Base-by-base conservation (phyloP, 805 yeast genomes). In the Sporopachydermia quercuum region DNA sequence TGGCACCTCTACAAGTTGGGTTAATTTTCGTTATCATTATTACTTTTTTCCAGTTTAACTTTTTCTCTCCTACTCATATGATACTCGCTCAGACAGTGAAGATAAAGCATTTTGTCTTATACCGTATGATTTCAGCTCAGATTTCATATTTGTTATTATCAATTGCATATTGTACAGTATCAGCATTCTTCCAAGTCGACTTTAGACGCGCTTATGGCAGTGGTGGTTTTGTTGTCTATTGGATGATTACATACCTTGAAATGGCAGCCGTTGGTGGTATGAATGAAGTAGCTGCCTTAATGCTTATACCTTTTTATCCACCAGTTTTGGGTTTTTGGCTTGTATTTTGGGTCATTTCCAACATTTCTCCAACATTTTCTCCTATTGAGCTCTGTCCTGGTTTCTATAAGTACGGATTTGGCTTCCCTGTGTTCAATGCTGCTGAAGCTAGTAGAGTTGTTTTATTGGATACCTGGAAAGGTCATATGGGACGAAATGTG, bases 221-320 rank as follows among this genome's bases (percentile, higher is more conserved):
- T 19, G 71, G 75, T 5, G 93, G 93, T 0, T 81, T 81, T 55
- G 66, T 82, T 34, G 76, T 81, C 1, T 71, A 70, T 45, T 83
- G 93, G 93, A 67, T 78, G 71, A 47, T 74, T 23, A 66, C 76
- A 4, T 82, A 62, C 53, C 47, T 82, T 38, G 70, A 83, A 4
- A 76, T 82, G 83, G 60, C 74, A 45, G 83, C 87, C 1, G 78
- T 80, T 27, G 93, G 93, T 43, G 72, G 79, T 36, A 76, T 78
- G 19, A 78, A 76, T 51, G 91, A 82, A 56, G 72, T 77, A 45
- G 58, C 70, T 48, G 74, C 76, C 1, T 52, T 74, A 54, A 19
- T 79, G 4, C 52, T 70, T 4, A 59, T 77, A 37, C 56, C 74
- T 4, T 41, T 62, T 13, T 64, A 65, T 39, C 89, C 91, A 1